These are phyloP conservation scores for Penicillium oxalicum DNA, from an alignment of 2,329 filamentous ascomycete species.

Conservation along the genomic window DNA sequence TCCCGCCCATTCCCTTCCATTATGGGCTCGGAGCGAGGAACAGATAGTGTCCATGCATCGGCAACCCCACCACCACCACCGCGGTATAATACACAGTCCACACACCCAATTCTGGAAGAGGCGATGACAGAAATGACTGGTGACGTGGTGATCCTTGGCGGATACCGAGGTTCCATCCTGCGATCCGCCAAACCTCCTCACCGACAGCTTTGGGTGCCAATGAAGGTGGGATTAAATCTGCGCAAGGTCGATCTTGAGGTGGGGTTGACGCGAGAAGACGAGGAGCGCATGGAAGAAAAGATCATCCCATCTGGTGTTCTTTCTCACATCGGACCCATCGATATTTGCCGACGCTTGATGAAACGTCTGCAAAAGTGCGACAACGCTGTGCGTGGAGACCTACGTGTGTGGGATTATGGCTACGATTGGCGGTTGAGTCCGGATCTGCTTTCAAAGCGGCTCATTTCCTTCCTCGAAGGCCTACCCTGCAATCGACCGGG, in stretches of 20 bases:
- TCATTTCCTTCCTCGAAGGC: slow-evolving; percentile 67
- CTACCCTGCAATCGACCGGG: slow-evolving; percentile 63
- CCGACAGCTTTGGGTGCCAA: slow-evolving; percentile 87
- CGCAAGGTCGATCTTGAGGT: slow-evolving; percentile 89
- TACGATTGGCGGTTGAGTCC: slow-evolving; percentile 94
- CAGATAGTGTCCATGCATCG: slow-evolving; percentile 2
- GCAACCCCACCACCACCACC: slow-evolving; percentile 15
- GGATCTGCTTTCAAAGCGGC: slow-evolving; percentile 61
- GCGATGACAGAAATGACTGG: slow-evolving; percentile 67
- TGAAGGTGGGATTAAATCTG: slow-evolving; percentile 87
- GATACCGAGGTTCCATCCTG: slow-evolving; percentile 84
- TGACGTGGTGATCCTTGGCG: slow-evolving; percentile 82
- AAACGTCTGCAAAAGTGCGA: slow-evolving; percentile 68
- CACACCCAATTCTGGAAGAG: slow-evolving; percentile 47
- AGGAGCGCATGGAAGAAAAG: slow-evolving; percentile 73
- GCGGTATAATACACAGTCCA: slow-evolving; percentile 23
- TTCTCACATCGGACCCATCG: slow-evolving; percentile 84
- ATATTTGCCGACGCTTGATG: slow-evolving; percentile 77
- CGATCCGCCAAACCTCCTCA: slow-evolving; percentile 75
- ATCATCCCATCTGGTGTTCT: slow-evolving; percentile 84
- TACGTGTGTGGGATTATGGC: slow-evolving; percentile 82
- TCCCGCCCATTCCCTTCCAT: slow-evolving; percentile 27
- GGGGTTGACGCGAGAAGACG: slow-evolving; percentile 72
- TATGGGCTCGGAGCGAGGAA: slow-evolving; percentile 10
- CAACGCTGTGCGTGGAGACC: slow-evolving; percentile 63